Evolutionary conservation across 2,329 filamentous ascomycete species (phyloP).

Genomic region (Stagonosporopsis rhizophila): DNA sequence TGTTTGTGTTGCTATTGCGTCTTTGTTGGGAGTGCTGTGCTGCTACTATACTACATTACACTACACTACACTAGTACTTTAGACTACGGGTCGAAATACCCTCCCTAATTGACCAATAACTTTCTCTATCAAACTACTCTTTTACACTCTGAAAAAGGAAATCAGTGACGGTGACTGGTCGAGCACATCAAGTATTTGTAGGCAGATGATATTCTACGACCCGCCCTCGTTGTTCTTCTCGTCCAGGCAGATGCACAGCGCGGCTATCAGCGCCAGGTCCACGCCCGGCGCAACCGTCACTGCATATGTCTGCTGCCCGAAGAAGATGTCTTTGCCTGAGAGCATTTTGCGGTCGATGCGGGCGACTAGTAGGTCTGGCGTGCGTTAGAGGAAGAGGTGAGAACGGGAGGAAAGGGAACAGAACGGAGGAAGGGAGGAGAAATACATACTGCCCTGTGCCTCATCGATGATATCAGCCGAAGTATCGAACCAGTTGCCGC

Average conservation of each 20-base stretch:
- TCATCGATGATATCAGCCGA: slow-evolving; percentile 65
- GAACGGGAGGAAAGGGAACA: background rate
- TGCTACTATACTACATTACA: background rate
- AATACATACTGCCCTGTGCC: slow-evolving; percentile 36
- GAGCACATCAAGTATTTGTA: too few relatives aligned
- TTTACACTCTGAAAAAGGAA: background rate
- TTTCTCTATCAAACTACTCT: background rate
- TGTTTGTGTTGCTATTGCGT: background rate
- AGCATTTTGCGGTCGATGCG: slow-evolving; percentile 66
- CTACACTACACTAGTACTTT: background rate
- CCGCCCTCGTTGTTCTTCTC: slow-evolving; percentile 53
- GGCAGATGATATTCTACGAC: too few relatives aligned
- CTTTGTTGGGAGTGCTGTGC: background rate
- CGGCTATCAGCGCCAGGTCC: slow-evolving; percentile 70
- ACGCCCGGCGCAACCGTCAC: slow-evolving; percentile 69
- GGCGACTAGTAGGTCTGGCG: slow-evolving; percentile 58
- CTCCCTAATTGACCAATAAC: slow-evolving; percentile 10
- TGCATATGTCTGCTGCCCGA: slow-evolving; percentile 70
- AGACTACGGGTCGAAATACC: slow-evolving; percentile 8
- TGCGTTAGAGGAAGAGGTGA: background rate
- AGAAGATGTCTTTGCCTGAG: slow-evolving; percentile 64
- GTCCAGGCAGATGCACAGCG: slow-evolving; percentile 72
- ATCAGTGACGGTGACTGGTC: too few relatives aligned
- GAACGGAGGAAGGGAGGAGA: background rate
- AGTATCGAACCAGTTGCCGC: slow-evolving; percentile 67